Evolutionary conservation across 139 green algal species (phyloP), one percentile per base, ranked within the genome.

Genomic region (Yamagishiella unicocca): DNA sequence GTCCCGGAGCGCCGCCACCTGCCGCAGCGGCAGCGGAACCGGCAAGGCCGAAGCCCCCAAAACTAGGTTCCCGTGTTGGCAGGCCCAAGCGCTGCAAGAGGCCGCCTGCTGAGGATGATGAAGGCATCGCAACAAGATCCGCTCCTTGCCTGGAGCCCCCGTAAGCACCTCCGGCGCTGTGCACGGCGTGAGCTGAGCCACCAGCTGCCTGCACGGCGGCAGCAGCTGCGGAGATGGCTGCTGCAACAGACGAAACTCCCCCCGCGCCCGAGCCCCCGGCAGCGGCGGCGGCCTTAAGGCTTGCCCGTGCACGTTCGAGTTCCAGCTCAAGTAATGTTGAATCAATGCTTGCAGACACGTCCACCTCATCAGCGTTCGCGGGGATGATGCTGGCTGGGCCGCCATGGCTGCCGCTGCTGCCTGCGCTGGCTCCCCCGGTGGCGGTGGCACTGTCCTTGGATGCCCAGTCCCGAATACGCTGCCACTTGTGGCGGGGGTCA

Each of bases 381-480:
- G 55, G 77, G 6, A 55, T 27, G 8, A 8, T 53, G n/a, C 31
- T 27, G 19, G 53, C 2, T 3, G 9, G 50, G 31, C 33, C 27
- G 40, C 35, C 37, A 10, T 24, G 10, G 1, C 35, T 31, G 25
- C 29, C 55, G 35, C 33, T 31, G 27, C 12, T 70, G 40, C 8
- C 27, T 1, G 78, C 12, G 17, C 31, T 24, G 42, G 61, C 3
- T n/a, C 35, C 29, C 0, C 77, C 77, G 24, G 85, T 83, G 2
- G 85, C 85, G 31, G 76, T 84, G 9, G 62, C 64, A 7, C 53
- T 79, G 66, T 91, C 88, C 31, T 45, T 66, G 2, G 75, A 80
- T 4, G 76, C 82, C 88, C 88, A 91, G 62, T 91, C 82, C n/a
- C 83, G 74, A 7, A 91, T 89, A 40, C 88, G 88, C 46, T 83